Conservation (phyloP, 768 basidiomycete species). For the Galerina sulciceps region DNA sequence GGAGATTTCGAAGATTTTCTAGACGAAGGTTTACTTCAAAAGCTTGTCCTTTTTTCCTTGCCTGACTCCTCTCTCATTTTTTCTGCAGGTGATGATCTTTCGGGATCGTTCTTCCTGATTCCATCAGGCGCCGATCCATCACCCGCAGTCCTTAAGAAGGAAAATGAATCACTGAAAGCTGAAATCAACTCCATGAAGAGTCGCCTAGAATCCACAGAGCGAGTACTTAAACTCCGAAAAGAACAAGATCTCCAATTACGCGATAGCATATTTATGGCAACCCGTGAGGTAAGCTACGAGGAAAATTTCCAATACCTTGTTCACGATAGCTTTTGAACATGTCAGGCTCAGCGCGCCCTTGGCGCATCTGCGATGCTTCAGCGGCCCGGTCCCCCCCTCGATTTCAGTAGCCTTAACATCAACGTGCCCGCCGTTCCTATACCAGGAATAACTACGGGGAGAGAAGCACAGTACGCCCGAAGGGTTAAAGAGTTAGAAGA, state of each 20-base stretch:
- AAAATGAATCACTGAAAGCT: constrained; percentile 66
- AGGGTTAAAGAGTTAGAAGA: constrained; percentile 85
- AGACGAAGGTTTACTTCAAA: constrained; percentile 59
- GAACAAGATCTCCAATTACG: constrained; percentile 82
- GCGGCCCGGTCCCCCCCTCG: constrained; percentile 47
- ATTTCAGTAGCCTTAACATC: constrained; percentile 61
- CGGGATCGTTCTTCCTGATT: constrained; percentile 81
- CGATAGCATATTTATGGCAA: constrained; percentile 76
- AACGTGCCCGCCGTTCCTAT: constrained; percentile 57
- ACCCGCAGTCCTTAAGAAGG: constrained; percentile 56
- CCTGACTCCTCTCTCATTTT: background rate
- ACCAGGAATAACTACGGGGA: constrained; percentile 52
- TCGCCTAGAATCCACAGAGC: constrained; percentile 64
- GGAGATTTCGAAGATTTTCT: constrained; percentile 63
- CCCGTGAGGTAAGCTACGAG: constrained; percentile 54
- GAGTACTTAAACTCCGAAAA: constrained; percentile 66
- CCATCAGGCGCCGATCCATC: constrained; percentile 63
- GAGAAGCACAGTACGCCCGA: constrained; percentile 58
- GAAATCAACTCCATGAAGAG: constrained; percentile 63
- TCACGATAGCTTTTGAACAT: background rate
- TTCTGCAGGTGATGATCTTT: constrained; percentile 62
- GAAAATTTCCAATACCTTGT: background rate
- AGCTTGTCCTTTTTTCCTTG: constrained; percentile 1
- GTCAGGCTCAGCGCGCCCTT: constrained; percentile 80
- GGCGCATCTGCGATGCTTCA: constrained; percentile 66